A percentile compares a stretch with the other conserved stretches of the same genome.
These are phyloP conservation scores for Xylaria sp. DNA, from an alignment of 2,329 filamentous ascomycete species.

Conservation along the genomic window DNA sequence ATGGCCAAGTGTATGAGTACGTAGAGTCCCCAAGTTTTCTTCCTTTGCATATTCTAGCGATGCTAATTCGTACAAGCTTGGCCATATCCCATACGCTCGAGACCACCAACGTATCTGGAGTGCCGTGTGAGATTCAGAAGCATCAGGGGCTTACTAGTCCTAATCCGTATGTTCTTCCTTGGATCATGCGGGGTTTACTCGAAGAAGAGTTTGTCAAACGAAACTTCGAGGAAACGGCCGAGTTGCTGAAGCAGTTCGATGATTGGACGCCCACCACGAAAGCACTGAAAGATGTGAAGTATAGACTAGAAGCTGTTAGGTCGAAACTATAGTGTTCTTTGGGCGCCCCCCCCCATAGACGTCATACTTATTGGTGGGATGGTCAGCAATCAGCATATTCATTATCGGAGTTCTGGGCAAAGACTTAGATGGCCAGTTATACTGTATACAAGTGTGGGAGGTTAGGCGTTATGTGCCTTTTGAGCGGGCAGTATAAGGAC, in stretches of 20 bases:
- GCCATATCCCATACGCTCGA: constrained; percentile 79
- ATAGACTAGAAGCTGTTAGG: constrained; percentile 87
- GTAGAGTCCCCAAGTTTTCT: constrained; percentile 45
- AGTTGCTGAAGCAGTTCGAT: constrained; percentile 88
- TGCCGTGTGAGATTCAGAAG: constrained; percentile 62
- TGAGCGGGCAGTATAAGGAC: background rate
- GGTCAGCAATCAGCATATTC: constrained; percentile 7
- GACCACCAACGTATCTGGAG: constrained; percentile 66
- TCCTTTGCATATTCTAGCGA: constrained; percentile 8
- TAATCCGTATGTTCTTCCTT: constrained; percentile 92
- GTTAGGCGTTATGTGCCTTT: constrained; percentile 15
- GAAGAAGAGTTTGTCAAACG: constrained; percentile 92
- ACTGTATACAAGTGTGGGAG: background rate
- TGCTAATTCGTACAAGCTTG: constrained; percentile 55
- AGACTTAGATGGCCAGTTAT: constrained; percentile 17
- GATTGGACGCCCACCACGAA: constrained; percentile 92
- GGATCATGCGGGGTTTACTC: constrained; percentile 92
- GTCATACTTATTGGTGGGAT: constrained; percentile 10
- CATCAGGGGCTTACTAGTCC: constrained; percentile 62
- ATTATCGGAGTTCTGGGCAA: constrained; percentile 25
- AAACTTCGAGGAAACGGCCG: constrained; percentile 82
- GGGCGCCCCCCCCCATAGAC: background rate
- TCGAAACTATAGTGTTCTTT: constrained; percentile 72
- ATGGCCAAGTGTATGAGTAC: constrained; percentile 82
- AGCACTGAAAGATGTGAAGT: constrained; percentile 94